These are phyloP conservation scores for maize (Zea mays) DNA, from an alignment of 176 grass and related monocot species.

Conservation along the genomic window Zm-B73-REFERENCE-NAM-5.0 NC_050103.1:21699001-21699500, in stretches of 20 bases:
- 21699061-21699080: conserved; percentile 3
- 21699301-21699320: conserved; percentile 81
- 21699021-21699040: conserved; percentile 10
- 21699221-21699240: conserved; percentile 98
- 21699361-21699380: conserved; percentile 96
- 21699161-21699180: conserved; percentile 98
- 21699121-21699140: conserved; percentile 99
- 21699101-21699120: conserved; percentile 95
- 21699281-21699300: conserved; percentile 13
- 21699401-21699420: conserved; percentile 97
- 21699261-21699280: conserved; percentile 27
- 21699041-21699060: conserved; percentile 21
- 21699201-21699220: conserved; percentile 93
- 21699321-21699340: conserved; percentile 92
- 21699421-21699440: conserved; percentile 95
- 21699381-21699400: conserved; percentile 88
- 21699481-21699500: conserved; percentile 99
- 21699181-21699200: conserved; percentile 98
- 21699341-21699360: conserved; percentile 85
- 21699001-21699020: conserved; percentile 26
- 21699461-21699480: conserved; percentile 99
- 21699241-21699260: conserved; percentile 39
- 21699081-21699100: conserved; percentile 79
- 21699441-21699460: conserved; percentile 93
- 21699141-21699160: conserved; percentile 97